Base-by-base conservation (phyloP, 192 early-diverging fungal species). In the Coemansia sp. region DNA sequence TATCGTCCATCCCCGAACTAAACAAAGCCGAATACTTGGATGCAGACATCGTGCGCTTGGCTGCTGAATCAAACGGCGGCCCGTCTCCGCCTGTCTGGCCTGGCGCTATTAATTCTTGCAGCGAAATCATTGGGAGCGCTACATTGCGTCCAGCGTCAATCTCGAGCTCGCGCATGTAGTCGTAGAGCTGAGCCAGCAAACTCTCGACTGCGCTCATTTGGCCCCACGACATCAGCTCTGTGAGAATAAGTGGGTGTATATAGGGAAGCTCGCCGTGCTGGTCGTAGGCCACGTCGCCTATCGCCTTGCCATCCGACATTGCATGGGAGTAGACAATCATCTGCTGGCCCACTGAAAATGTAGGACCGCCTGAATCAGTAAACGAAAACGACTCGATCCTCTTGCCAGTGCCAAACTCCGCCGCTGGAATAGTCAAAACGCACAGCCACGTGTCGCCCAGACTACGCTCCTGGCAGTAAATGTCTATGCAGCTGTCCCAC, bases 181-280 rank as follows among this genome's bases (percentile, higher is more conserved):
- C 75, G 37, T 78, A 63, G 9, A 78, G 53, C 56, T 58, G 21
- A 1, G 69, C 57, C 5, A 78, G 43, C 2, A 78, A 37, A 17
- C 51, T 53, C 36, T 59, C 58, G 29, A 67, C 75, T 4, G 56
- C 60, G 19, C 49, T 64, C 17, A 67, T 50, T 17, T 56, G 65
- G 3, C 75, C 75, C 75, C 75, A 78, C 52, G 69, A 78, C 61
- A 78, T 63, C 13, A 78, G 61, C 56, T 78, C 69, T 0, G 64
- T 68, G 8, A 78, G 60, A 6, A 78, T 53, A 32, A 60, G 59
- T 31, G 75, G 75, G 32, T 78, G 75, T 9, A 71, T 57, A 18
- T 64, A 38, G 15, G 75, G 69, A 8, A 78, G 60, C 42, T 78
- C 60, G 47, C 75, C 75, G 41, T 78, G 75, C 34, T 67, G 60